Conservation (phyloP, 768 basidiomycete species). For the Psilocybe subaeruginosa region DNA sequence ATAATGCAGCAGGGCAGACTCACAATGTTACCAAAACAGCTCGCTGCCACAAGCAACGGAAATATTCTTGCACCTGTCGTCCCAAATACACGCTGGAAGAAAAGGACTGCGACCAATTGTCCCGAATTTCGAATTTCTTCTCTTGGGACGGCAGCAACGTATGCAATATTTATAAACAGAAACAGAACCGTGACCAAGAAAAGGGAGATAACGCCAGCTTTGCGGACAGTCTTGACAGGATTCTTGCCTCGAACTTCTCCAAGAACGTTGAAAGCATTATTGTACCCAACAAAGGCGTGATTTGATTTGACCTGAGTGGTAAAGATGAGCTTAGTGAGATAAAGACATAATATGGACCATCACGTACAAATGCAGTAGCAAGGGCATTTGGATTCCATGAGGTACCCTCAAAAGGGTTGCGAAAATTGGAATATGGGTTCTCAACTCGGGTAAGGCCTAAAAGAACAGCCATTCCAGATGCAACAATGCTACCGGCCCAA, state of each 20-base stretch:
- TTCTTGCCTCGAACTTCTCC: slow-evolving; percentile 41
- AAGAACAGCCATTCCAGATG: slow-evolving; percentile 62
- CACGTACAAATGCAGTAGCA: slow-evolving; percentile 34
- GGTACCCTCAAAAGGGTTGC: slow-evolving; percentile 57
- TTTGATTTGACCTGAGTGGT: slow-evolving; percentile 33
- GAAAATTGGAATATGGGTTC: slow-evolving; percentile 61
- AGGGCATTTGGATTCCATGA: slow-evolving; percentile 44
- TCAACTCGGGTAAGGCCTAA: slow-evolving; percentile 53
- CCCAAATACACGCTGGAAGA: slow-evolving; percentile 36
- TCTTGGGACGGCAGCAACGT: slow-evolving; percentile 36
- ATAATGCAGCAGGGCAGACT: slow-evolving; percentile 10
- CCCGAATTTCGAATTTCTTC: slow-evolving; percentile 37
- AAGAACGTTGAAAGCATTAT: slow-evolving; percentile 47
- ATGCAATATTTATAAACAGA: slow-evolving; percentile 47
- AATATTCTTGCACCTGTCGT: slow-evolving; percentile 28
- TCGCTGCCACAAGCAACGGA: slow-evolving; percentile 33
- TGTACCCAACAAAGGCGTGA: slow-evolving; percentile 35
- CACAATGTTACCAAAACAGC: slow-evolving; percentile 42
- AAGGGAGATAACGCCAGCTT: slow-evolving; percentile 45
- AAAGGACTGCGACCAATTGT: slow-evolving; percentile 36
- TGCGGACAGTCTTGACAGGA: slow-evolving; percentile 48
- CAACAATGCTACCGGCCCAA: slow-evolving; percentile 37
- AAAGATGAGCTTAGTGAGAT: background rate
- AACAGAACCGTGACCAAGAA: slow-evolving; percentile 43
- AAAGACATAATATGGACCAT: background rate